Conservation (phyloP, 2,329 filamentous ascomycete species). For the Diaporthe longicolla region DNA sequence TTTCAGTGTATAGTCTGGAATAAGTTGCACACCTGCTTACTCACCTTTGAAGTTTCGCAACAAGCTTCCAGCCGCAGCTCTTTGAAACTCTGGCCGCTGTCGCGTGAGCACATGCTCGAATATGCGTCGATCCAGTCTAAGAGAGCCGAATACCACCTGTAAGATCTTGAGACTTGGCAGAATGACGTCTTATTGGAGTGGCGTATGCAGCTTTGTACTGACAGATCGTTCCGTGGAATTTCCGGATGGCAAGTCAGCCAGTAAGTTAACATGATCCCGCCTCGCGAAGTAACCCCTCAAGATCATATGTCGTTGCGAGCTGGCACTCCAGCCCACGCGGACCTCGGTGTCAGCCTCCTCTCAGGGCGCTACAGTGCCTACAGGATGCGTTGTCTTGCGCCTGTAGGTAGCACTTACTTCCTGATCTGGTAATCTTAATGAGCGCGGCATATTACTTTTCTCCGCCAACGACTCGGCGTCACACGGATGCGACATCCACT, state of each 20-base stretch:
- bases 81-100: conserved; percentile 3
- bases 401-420: conserved; percentile 10
- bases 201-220: background rate
- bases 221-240: background rate
- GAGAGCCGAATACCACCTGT: background rate
- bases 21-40: background rate
- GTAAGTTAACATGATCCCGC: background rate
- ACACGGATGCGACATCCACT: conserved; percentile 14
- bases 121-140: background rate
- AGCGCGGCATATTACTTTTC: conserved; percentile 15
- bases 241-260: background rate
- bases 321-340: background rate
- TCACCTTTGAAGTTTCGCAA: background rate
- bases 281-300: conserved; percentile 15
- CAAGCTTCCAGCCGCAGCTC: background rate
- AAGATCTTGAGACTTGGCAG: background rate
- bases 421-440: conserved; percentile 13
- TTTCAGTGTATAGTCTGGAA: background rate
- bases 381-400: conserved; percentile 16
- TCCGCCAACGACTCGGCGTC: conserved; percentile 14
- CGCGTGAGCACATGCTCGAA: background rate
- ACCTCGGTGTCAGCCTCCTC: conserved; percentile 18
- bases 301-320: conserved; percentile 26
- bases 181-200: conserved; percentile 12
- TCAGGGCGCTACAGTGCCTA: background rate